Conservation (phyloP, 768 basidiomycete genomes). For the Mycena maculata region DNA sequence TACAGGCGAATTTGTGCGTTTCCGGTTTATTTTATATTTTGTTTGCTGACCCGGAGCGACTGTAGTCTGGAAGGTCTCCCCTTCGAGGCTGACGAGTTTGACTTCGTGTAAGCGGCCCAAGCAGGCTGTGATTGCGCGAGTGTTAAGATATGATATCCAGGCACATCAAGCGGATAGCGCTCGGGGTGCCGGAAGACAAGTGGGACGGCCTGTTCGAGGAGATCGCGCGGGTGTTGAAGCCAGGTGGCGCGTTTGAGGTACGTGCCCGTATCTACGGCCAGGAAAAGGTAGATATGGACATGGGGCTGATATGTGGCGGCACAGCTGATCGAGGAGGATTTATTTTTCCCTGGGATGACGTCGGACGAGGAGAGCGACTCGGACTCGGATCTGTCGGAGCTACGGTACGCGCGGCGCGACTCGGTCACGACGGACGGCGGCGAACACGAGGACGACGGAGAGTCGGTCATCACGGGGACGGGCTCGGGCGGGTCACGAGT, state of each 20-base stretch:
- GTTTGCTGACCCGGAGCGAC: slow-evolving; percentile 17
- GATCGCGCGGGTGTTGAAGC: slow-evolving; percentile 76
- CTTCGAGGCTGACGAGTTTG: slow-evolving; percentile 79
- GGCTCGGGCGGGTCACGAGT: slow-evolving; percentile 29
- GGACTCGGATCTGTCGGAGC: slow-evolving; percentile 39
- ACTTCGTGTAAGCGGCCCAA: slow-evolving; percentile 70
- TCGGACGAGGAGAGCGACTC: slow-evolving; percentile 49
- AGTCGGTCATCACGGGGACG: slow-evolving; percentile 30
- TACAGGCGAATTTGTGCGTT: slow-evolving; percentile 78
- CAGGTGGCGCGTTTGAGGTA: slow-evolving; percentile 79
- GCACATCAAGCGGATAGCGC: slow-evolving; percentile 76
- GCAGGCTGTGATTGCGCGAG: not conserved
- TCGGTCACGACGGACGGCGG: slow-evolving; percentile 12
- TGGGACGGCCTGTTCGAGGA: slow-evolving; percentile 81
- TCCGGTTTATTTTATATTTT: slow-evolving; percentile 17
- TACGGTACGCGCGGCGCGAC: slow-evolving; percentile 33
- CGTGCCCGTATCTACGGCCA: slow-evolving; percentile 24
- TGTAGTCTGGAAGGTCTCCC: slow-evolving; percentile 75
- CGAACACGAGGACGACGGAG: slow-evolving; percentile 33
- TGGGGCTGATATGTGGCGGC: slow-evolving; percentile 1
- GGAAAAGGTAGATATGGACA: not conserved
- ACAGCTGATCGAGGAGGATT: slow-evolving; percentile 79
- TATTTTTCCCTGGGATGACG: slow-evolving; percentile 73
- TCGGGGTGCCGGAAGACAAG: slow-evolving; percentile 84
- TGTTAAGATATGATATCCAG: slow-evolving; percentile 45